phyloP scores from a whole-genome alignment of 2,329 filamentous ascomycete genomes.

The Leptosphaerulina australis region DNA sequence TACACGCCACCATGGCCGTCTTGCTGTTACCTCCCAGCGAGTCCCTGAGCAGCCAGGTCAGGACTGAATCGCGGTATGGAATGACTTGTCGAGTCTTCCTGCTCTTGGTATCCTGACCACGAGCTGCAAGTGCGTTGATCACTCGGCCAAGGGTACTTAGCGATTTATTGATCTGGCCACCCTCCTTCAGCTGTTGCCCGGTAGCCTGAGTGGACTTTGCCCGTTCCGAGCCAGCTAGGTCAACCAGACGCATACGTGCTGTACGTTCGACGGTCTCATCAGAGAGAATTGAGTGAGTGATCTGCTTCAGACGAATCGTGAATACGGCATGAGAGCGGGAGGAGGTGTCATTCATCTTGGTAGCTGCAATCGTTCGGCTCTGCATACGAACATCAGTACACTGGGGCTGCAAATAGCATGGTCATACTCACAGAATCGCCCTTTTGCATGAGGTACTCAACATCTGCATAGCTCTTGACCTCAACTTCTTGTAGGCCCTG shows the following conservation, averaged over 20 bases:
- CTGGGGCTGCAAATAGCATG: background rate
- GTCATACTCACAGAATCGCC: conserved; percentile 66
- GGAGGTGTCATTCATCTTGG: conserved; percentile 99
- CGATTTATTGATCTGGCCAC: conserved; percentile 99
- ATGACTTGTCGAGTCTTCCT: conserved; percentile 68
- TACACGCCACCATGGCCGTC: conserved; percentile 98
- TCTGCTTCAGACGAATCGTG: conserved; percentile 97
- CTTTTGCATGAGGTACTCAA: conserved; percentile 86
- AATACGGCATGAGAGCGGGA: conserved; percentile 97
- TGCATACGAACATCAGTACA: conserved; percentile 21
- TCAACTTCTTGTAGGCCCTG: conserved; percentile 95
- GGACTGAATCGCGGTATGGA: conserved; percentile 87
- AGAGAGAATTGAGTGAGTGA: conserved; percentile 95
- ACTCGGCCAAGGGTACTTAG: conserved; percentile 93
- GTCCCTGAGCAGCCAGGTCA: conserved; percentile 90
- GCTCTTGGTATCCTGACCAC: conserved; percentile 53
- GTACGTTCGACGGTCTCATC: conserved; percentile 96
- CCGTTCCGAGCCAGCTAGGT: conserved; percentile 91
- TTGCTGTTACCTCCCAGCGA: conserved; percentile 96
- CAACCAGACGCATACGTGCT: conserved; percentile 91
- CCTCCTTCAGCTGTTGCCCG: conserved; percentile 86
- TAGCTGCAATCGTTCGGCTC: conserved; percentile 87
- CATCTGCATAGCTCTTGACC: conserved; percentile 83
- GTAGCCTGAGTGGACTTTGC: conserved; percentile 96
- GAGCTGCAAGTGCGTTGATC: conserved; percentile 85